phyloP scores from a whole-genome alignment of 768 basidiomycete genomes.

The Omphalotus guepiniiformis region DNA sequence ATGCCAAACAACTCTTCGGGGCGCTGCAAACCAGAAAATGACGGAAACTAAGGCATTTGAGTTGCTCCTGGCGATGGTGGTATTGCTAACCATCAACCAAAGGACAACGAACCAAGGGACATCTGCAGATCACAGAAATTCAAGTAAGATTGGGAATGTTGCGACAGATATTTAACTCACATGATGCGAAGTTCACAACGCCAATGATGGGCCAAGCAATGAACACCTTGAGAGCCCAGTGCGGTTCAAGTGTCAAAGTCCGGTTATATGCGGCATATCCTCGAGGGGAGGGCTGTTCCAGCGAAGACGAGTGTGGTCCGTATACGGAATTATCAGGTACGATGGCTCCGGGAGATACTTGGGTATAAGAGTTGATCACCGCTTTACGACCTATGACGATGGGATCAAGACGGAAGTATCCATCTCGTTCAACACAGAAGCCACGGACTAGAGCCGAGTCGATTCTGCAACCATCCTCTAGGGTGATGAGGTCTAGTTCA shows the following conservation, averaged over 20 bases:
- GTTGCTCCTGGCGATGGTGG: slow-evolving; percentile 19
- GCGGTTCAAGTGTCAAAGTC: slow-evolving; percentile 28
- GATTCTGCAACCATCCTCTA: slow-evolving; percentile 40
- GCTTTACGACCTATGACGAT: slow-evolving; percentile 35
- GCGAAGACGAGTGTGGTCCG: slow-evolving; percentile 44
- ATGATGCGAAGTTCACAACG: slow-evolving; percentile 28
- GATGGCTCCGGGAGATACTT: slow-evolving; percentile 35
- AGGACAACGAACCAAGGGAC: slow-evolving; percentile 39
- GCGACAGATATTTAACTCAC: slow-evolving; percentile 16
- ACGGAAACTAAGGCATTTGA: slow-evolving; percentile 34
- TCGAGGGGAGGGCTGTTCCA: slow-evolving; percentile 32
- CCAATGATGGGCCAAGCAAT: slow-evolving; percentile 38
- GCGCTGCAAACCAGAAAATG: slow-evolving; percentile 39
- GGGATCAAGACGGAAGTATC: slow-evolving; percentile 35
- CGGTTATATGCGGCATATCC: slow-evolving; percentile 37
- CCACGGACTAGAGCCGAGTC: slow-evolving; percentile 37
- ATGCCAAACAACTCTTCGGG: slow-evolving; percentile 35
- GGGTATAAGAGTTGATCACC: slow-evolving; percentile 40
- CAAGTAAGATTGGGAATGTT: background rate
- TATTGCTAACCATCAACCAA: slow-evolving; percentile 34
- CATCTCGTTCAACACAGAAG: slow-evolving; percentile 43
- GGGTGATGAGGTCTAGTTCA: slow-evolving; percentile 41
- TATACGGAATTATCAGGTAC: slow-evolving; percentile 34
- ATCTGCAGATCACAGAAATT: slow-evolving; percentile 20
- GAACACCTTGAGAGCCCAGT: slow-evolving; percentile 27